Evolutionary conservation across 2,329 filamentous ascomycete genomes (phyloP), one percentile per base, ranked within the genome.

Genomic region (Alternaria arbusti): DNA sequence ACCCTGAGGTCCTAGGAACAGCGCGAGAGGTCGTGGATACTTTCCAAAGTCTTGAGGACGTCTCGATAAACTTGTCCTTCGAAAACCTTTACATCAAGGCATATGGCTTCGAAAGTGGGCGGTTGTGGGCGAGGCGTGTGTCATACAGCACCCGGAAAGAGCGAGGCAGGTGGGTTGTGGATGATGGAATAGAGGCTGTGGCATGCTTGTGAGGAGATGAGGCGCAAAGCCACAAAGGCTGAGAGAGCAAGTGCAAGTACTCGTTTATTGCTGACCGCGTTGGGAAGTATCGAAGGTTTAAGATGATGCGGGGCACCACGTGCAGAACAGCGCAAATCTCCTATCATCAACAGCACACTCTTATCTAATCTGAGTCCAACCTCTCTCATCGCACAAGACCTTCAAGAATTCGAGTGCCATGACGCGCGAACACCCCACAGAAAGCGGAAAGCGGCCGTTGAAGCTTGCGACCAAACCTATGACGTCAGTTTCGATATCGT

Each of bases 401-500:
- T 23, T 9, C 22, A 5, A 36, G 2, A 15, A 23, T n/a, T n/a
- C 0, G 12, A 40, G 4, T 23, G 23, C 30, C 0, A 59, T 56
- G 60, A 20, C 20, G 28, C 20, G 30, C 13, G 30, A 46, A 47
- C 44, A n/a, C 11, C 20, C 5, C 2, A 47, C 5, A n/a, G 36
- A 40, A 17, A 32, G 54, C 26, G 25, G 30, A 46, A 67, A 67
- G 52, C 30, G 54, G 3, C 52, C 62, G n/a, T 58, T 69, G 9
- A 62, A 64, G 30, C 47, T 44, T 8, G 7, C 62, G 6, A 25
- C 43, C 9, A 60, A 28, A n/a, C 45, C 63, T 23, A 55, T 65
- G 60, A 69, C 67, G 58, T 69, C 65, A 66, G 61, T 56, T 4
- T 64, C 60, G 5, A 32, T 25, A 8, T 60, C 23, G 11, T 47